Evolutionary conservation across 306 rosid genomes (phyloP), one percentile per base, ranked within the genome.

Genomic region (Benincasa hispida): DNA sequence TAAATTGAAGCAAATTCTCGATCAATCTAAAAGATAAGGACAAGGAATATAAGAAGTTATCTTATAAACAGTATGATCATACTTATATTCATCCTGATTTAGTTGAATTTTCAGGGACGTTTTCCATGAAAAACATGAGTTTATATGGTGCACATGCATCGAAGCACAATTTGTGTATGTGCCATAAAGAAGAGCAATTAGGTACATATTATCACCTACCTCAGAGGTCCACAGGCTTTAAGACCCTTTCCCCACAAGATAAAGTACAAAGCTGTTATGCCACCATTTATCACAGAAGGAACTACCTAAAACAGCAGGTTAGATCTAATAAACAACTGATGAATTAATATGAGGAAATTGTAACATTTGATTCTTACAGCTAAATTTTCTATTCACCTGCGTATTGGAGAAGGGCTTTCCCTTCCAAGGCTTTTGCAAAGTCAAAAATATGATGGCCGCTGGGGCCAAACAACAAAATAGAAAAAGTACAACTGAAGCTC

Each of bases 221-320:
- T 92, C 65, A 87, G 91, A 74, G 99, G 99, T 83, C 99, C 99
- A 86, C 98, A 95, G 70, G 97, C 87, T 82, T 88, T 92, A 84
- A 95, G 93, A 79, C 99, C 99, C 83, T 95, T 95, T 75, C 99
- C 99, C 99, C 98, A 95, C 82, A 95, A 86, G 79, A 92, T 84
- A 56, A 90, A 87, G 84, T 89, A 92, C 65, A 95, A 74, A 59
- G 99, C 96, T 69, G 97, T 92, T 85, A 95, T 92, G 83, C 81
- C 91, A 79, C 99, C 99, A 76, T 92, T 95, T 83, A 95, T 89
- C 77, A 95, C 70, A 61, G 97, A 90, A 74, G 99, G 99, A 69
- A 95, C 97, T 69, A 95, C 93, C 99, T 95, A 90, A 75, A 84
- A 82, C 66, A 61, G 68, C 45, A 86, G 82, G 22, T 3, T 75